Conservation (phyloP, 495 filamentous ascomycete genomes). For the Xylaria longipes region DNA sequence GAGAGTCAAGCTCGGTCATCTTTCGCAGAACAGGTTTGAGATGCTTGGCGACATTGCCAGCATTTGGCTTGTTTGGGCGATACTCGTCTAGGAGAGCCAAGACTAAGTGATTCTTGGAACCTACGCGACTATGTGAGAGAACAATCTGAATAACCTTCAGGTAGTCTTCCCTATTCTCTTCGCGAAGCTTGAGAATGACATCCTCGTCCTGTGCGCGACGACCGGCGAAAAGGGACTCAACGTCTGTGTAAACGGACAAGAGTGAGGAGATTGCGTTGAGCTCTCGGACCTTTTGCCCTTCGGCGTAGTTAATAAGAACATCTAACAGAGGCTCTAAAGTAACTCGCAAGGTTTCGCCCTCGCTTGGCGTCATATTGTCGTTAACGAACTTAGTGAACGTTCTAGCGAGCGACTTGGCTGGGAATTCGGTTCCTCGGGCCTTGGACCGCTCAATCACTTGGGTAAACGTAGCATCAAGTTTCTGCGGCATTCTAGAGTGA, state of each 20-base stretch:
- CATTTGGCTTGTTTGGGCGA: slow-evolving; percentile 89
- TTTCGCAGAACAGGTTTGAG: slow-evolving; percentile 84
- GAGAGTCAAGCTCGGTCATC: slow-evolving; percentile 89
- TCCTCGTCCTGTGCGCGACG: slow-evolving; percentile 89
- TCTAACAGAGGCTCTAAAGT: slow-evolving; percentile 78
- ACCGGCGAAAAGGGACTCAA: slow-evolving; percentile 87
- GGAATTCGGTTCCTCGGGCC: slow-evolving; percentile 83
- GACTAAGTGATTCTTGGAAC: slow-evolving; percentile 92
- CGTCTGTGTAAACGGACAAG: slow-evolving; percentile 77
- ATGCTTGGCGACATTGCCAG: slow-evolving; percentile 85
- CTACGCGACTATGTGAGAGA: slow-evolving; percentile 90
- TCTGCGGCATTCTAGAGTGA: slow-evolving; percentile 94
- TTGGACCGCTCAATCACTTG: slow-evolving; percentile 84
- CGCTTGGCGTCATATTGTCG: slow-evolving; percentile 74
- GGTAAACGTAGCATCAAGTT: slow-evolving; percentile 80
- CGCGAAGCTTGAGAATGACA: slow-evolving; percentile 89
- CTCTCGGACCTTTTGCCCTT: slow-evolving; percentile 91
- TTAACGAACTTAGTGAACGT: slow-evolving; percentile 86
- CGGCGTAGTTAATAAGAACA: slow-evolving; percentile 81
- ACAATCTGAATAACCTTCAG: slow-evolving; percentile 82
- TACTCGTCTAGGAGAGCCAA: slow-evolving; percentile 93
- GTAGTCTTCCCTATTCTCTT: slow-evolving; percentile 94
- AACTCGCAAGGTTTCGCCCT: slow-evolving; percentile 69
- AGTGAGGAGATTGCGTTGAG: slow-evolving; percentile 80
- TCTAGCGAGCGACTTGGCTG: slow-evolving; percentile 85